Evolutionary conservation across 2,329 filamentous ascomycete genomes (phyloP).

Genomic region (Scopulariopsis brevicaulis): DNA sequence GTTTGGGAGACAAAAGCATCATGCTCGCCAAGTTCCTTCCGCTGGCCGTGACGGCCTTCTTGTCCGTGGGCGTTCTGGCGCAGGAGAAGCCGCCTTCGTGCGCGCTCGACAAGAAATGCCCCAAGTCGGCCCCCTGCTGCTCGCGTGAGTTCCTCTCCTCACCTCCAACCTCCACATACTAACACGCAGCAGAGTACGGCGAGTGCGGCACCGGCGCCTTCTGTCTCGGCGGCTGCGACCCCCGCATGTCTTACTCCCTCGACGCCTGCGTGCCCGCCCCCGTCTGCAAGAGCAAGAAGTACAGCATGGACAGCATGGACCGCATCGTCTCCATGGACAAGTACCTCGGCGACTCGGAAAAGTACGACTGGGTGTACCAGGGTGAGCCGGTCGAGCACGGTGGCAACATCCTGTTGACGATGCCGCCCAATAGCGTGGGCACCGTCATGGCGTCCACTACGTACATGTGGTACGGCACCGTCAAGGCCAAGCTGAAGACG

Average conservation of each 20-base stretch:
- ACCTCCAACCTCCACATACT: not conserved
- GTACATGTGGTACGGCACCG: slow-evolving; percentile 96
- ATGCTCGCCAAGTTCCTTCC: slow-evolving; percentile 4
- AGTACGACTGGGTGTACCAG: slow-evolving; percentile 80
- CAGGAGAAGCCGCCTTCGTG: slow-evolving; percentile 23
- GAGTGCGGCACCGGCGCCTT: slow-evolving; percentile 89
- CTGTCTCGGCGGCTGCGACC: slow-evolving; percentile 93
- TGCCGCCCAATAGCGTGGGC: slow-evolving; percentile 75
- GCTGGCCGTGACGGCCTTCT: slow-evolving; percentile 1
- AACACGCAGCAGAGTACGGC: slow-evolving; percentile 60
- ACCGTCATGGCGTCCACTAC: slow-evolving; percentile 73
- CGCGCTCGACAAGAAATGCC: slow-evolving; percentile 49
- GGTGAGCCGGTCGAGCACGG: slow-evolving; percentile 61
- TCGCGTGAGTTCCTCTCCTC: slow-evolving; percentile 49
- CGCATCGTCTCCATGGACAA: slow-evolving; percentile 59
- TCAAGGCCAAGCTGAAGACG: slow-evolving; percentile 76
- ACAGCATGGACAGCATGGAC: slow-evolving; percentile 63
- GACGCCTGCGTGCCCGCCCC: slow-evolving; percentile 80
- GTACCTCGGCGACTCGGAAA: slow-evolving; percentile 75
- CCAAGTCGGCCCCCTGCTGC: slow-evolving; percentile 63
- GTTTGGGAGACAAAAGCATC: not conserved
- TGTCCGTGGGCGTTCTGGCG: slow-evolving; percentile 3
- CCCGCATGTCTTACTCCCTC: slow-evolving; percentile 68
- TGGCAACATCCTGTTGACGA: slow-evolving; percentile 70
- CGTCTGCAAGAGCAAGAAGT: slow-evolving; percentile 63